These are phyloP conservation scores for Cryomyces minteri DNA, from an alignment of 495 filamentous ascomycete genomes.

Conservation along the genomic window DNA sequence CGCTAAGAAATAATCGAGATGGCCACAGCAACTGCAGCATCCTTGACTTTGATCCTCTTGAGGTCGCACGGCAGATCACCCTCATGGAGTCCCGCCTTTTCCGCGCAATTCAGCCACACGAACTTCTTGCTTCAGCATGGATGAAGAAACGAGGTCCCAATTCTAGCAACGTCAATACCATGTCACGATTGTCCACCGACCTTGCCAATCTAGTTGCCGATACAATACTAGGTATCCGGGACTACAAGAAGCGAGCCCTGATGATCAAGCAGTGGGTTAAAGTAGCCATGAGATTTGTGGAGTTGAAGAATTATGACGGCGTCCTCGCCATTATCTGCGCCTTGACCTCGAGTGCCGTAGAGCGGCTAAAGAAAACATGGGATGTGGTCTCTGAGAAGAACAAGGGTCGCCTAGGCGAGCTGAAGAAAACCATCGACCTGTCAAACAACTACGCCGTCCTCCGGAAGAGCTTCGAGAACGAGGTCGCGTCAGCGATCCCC, in stretches of 20 bases:
- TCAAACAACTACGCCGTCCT: conserved; percentile 86
- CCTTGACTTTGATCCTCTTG: conserved; percentile 82
- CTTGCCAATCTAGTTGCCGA: conserved; percentile 90
- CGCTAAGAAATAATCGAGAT: conserved; percentile 56
- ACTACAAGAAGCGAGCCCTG: conserved; percentile 75
- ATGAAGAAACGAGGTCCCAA: conserved; percentile 61
- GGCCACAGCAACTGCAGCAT: conserved; percentile 55
- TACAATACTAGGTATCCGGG: conserved; percentile 69
- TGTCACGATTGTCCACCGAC: conserved; percentile 85
- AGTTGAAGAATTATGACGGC: conserved; percentile 89
- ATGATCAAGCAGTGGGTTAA: conserved; percentile 99
- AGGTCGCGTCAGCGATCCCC: conserved; percentile 82
- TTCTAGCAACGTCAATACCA: conserved; percentile 83
- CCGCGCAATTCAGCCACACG: conserved; percentile 81
- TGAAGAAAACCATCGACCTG: conserved; percentile 70
- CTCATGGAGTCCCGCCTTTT: conserved; percentile 88
- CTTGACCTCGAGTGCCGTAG: conserved; percentile 77
- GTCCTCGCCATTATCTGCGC: conserved; percentile 95
- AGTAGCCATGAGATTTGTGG: conserved; percentile 69
- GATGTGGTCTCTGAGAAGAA: conserved; percentile 75
- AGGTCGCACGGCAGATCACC: conserved; percentile 83
- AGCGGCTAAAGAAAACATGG: conserved; percentile 86
- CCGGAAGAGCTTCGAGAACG: conserved; percentile 67
- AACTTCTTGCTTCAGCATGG: conserved; percentile 89
- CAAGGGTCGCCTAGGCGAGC: conserved; percentile 53